phyloP scores from a whole-genome alignment of 495 filamentous ascomycete species.

The Penicilliopsis zonata region DNA sequence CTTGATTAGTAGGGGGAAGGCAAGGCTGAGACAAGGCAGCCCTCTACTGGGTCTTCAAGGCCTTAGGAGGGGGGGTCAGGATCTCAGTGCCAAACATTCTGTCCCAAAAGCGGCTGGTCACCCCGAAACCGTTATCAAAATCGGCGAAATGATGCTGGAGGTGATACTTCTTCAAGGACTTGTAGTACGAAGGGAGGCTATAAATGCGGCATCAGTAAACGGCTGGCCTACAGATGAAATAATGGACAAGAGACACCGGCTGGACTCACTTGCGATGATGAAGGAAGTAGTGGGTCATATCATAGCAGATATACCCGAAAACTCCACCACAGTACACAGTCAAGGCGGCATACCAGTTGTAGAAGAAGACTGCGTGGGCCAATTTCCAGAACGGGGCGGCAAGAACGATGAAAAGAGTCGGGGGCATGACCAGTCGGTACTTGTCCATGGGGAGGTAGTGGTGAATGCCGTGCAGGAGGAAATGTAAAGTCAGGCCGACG shows the following conservation, averaged over 20 bases:
- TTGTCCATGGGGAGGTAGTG: conserved; percentile 99
- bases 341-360: conserved; percentile 69
- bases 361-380: conserved; percentile 73
- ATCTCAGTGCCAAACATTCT: conserved; percentile 82
- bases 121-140: conserved; percentile 95
- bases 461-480: conserved; percentile 92
- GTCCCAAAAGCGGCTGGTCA: conserved; percentile 98
- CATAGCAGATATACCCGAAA: conserved; percentile 93
- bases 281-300: conserved; percentile 98
- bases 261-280: conserved; percentile 79
- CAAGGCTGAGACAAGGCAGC: not conserved
- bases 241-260: not conserved
- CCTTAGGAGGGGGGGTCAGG: conserved; percentile 26
- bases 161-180: conserved; percentile 89
- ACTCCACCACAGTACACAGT: conserved; percentile 80
- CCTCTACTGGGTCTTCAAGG: conserved; percentile 44
- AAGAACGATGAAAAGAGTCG: conserved; percentile 72
- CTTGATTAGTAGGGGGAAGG: not conserved
- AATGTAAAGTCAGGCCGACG: conserved; percentile 79
- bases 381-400: conserved; percentile 90
- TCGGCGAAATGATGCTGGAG: conserved; percentile 95
- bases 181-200: conserved; percentile 75
- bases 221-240: not conserved
- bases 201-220: not conserved
- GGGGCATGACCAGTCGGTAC: conserved; percentile 94